Evolutionary conservation across 2,329 filamentous ascomycete species (phyloP).

Genomic region (Phoma herbarum): DNA sequence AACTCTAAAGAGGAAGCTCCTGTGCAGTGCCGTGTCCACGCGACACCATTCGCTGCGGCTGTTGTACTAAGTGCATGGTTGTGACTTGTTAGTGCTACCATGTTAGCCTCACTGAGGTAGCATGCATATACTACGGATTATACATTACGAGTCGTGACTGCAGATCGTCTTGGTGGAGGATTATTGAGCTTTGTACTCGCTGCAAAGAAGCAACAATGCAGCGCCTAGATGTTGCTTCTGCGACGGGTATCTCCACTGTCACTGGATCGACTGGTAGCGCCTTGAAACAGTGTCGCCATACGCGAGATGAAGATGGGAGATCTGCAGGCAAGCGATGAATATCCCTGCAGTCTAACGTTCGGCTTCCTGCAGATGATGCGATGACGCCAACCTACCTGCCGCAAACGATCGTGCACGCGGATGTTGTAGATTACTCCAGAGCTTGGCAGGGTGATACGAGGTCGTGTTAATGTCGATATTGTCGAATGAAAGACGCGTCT

Average conservation of each 20-base stretch:
- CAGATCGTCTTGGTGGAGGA: neutral
- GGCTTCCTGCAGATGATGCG: neutral
- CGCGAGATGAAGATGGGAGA: neutral
- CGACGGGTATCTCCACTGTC: neutral
- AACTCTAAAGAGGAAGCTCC: conserved; percentile 32
- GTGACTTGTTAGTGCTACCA: conserved; percentile 3
- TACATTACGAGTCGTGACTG: neutral
- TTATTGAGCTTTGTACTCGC: neutral
- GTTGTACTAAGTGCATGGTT: neutral
- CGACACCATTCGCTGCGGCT: conserved; percentile 5
- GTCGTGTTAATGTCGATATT: conserved; percentile 9
- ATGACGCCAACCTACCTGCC: conserved; percentile 21
- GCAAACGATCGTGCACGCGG: conserved; percentile 12
- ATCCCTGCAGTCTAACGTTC: neutral
- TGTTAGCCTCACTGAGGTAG: neutral
- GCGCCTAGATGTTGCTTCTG: neutral
- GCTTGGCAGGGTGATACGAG: conserved; percentile 15
- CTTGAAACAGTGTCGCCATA: conserved; percentile 4
- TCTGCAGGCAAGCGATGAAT: neutral
- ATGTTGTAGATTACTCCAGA: conserved; percentile 8
- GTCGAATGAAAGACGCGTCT: conserved; percentile 8
- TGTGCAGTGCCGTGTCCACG: neutral
- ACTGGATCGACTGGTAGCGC: neutral
- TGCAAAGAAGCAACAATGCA: neutral
- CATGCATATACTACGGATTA: neutral